phyloP scores from a whole-genome alignment of 768 basidiomycete species.

The Collybia nuda region DNA sequence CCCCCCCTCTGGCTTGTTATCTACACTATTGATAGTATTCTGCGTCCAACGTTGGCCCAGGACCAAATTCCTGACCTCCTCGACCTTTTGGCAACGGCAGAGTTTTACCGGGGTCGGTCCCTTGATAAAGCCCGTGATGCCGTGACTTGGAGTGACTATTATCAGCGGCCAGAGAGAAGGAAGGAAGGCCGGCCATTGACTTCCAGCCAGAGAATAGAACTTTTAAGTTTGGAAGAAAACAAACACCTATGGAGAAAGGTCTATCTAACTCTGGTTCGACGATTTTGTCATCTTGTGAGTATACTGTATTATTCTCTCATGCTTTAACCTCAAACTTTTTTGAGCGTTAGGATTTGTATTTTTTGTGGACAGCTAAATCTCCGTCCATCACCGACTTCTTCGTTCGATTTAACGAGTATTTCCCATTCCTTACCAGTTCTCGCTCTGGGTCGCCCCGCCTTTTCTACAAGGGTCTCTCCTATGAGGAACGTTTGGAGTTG shows the following conservation, averaged over 20 bases:
- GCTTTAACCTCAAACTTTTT: background rate
- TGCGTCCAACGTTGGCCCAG: slow-evolving; percentile 21
- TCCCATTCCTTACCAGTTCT: slow-evolving; percentile 27
- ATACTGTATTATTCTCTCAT: background rate
- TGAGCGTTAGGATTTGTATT: slow-evolving; percentile 28
- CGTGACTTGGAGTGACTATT: slow-evolving; percentile 25
- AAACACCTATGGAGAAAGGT: slow-evolving; percentile 22
- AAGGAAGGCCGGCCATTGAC: no score
- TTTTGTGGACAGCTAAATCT: slow-evolving; percentile 25
- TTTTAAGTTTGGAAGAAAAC: background rate
- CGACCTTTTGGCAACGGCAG: slow-evolving; percentile 33
- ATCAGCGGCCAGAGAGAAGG: slow-evolving; percentile 11
- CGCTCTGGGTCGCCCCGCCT: slow-evolving; percentile 18
- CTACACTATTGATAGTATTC: slow-evolving; percentile 29
- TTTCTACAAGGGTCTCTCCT: slow-evolving; percentile 25
- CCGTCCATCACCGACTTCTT: slow-evolving; percentile 31
- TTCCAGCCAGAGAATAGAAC: no score
- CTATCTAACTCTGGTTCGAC: slow-evolving; percentile 25
- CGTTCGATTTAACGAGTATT: slow-evolving; percentile 41
- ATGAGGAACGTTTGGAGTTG: slow-evolving; percentile 18
- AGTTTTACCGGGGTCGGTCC: slow-evolving; percentile 31
- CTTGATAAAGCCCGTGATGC: slow-evolving; percentile 23
- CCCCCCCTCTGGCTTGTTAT: slow-evolving; percentile 29
- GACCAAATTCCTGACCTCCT: slow-evolving; percentile 31
- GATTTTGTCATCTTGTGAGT: slow-evolving; percentile 28